phyloP scores from a whole-genome alignment of 805 yeast species.

The Blastobotrys muscicola region DNA sequence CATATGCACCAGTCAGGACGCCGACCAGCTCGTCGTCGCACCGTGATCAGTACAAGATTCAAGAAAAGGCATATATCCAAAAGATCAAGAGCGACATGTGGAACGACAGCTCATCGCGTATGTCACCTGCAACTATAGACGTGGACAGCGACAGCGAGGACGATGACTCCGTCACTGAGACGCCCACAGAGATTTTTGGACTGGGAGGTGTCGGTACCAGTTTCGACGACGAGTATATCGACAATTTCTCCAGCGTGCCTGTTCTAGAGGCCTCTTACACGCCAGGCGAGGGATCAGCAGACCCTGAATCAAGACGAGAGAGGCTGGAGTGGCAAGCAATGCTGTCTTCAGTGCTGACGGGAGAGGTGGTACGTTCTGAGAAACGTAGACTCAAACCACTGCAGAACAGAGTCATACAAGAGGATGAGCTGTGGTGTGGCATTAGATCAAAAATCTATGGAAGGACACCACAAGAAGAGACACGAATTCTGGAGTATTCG shows the following conservation, averaged over 20 bases:
- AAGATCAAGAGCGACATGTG: slow-evolving; percentile 50
- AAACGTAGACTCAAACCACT: slow-evolving; percentile 42
- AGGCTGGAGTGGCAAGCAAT: slow-evolving; percentile 94
- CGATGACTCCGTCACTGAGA: slow-evolving; percentile 20
- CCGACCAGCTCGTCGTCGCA: slow-evolving; percentile 9
- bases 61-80: slow-evolving; percentile 57
- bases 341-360: slow-evolving; percentile 82
- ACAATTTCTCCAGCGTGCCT: slow-evolving; percentile 14
- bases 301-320: slow-evolving; percentile 26
- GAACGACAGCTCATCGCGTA: slow-evolving; percentile 49
- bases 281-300: not conserved
- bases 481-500: slow-evolving; percentile 54
- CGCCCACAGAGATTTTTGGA: slow-evolving; percentile 19
- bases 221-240: slow-evolving; percentile 25
- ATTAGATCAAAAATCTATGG: slow-evolving; percentile 74
- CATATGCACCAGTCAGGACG: slow-evolving; percentile 20
- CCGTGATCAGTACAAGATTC: slow-evolving; percentile 3
- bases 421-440: slow-evolving; percentile 80
- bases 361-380: slow-evolving; percentile 88
- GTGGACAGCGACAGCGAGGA: slow-evolving; percentile 26
- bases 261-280: slow-evolving; percentile 18
- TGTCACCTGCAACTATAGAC: too few species aligned
- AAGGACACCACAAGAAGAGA: slow-evolving; percentile 71
- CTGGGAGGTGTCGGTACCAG: slow-evolving; percentile 26
- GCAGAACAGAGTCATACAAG: slow-evolving; percentile 36